Evolutionary conservation across 2,329 filamentous ascomycete species (phyloP).

Genomic region (Colletotrichum tropicale): DNA sequence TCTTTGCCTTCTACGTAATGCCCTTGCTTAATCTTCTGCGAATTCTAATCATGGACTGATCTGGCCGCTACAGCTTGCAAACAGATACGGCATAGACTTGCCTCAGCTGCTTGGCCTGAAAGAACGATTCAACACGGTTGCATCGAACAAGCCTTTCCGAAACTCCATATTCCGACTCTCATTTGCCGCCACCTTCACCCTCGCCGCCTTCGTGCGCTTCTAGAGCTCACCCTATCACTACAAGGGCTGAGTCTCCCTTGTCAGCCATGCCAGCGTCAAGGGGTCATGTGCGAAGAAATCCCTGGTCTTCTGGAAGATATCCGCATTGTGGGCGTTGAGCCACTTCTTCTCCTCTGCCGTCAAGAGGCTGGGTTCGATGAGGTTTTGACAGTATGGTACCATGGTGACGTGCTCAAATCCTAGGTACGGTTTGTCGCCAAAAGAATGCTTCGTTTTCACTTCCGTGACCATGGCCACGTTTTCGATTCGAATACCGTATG

Average conservation of each 20-base stretch:
- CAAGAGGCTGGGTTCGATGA: constrained; percentile 79
- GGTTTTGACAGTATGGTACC: constrained; percentile 90
- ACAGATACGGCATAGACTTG: constrained; percentile 36
- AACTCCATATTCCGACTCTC: constrained; percentile 37
- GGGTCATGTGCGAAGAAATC: constrained; percentile 76
- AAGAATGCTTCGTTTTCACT: constrained; percentile 83
- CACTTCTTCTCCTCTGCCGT: constrained; percentile 79
- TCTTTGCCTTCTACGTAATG: constrained; percentile 66
- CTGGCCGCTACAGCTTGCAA: constrained; percentile 28
- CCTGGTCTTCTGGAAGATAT: constrained; percentile 83
- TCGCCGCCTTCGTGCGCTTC: constrained; percentile 59
- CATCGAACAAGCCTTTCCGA: constrained; percentile 1
- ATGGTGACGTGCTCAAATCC: constrained; percentile 98
- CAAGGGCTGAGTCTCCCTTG: constrained; percentile 80
- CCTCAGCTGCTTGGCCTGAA: constrained; percentile 32
- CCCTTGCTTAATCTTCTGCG: neutral
- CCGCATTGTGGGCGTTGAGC: constrained; percentile 84
- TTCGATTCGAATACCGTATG: constrained; percentile 94
- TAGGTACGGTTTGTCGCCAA: constrained; percentile 92
- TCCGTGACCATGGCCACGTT: constrained; percentile 93
- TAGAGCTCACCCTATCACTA: constrained; percentile 29
- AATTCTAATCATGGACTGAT: neutral
- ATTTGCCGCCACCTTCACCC: constrained; percentile 74
- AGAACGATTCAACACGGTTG: constrained; percentile 30
- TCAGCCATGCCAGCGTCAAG: constrained; percentile 78